Percentiles rank a stretch among this genome's conserved stretches.
phyloP scores from a whole-genome alignment of 495 filamentous ascomycete genomes.

The Amorphotheca resinae region DNA sequence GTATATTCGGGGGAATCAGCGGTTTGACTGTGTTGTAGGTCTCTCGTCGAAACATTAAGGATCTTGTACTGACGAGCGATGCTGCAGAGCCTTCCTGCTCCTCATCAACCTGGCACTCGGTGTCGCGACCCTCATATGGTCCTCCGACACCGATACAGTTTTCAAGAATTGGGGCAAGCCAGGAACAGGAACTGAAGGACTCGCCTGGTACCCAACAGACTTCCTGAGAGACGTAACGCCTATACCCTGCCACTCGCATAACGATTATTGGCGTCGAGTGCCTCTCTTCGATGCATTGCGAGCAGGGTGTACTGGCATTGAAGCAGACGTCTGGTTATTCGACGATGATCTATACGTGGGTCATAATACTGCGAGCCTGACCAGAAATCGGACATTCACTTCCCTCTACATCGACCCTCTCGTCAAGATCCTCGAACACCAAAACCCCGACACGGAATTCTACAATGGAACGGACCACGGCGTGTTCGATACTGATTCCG shows the following conservation, averaged over 20 bases:
- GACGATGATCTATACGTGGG: slow-evolving; percentile 54
- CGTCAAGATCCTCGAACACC: slow-evolving; percentile 38
- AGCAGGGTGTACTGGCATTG: slow-evolving; percentile 59
- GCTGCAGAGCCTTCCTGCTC: slow-evolving; percentile 22
- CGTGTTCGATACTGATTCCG: slow-evolving; percentile 46
- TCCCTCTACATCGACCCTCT: slow-evolving; percentile 55
- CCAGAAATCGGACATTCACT: slow-evolving; percentile 43
- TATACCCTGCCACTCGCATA: slow-evolving; percentile 67
- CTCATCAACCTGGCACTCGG: slow-evolving; percentile 37
- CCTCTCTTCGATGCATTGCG: slow-evolving; percentile 54
- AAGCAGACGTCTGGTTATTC: slow-evolving; percentile 83
- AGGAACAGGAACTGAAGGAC: slow-evolving; percentile 32
- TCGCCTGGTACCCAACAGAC: slow-evolving; percentile 57
- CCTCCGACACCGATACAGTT: slow-evolving; percentile 40
- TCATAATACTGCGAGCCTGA: slow-evolving; percentile 39
- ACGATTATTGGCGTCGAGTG: slow-evolving; percentile 78
- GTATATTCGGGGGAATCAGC: slow-evolving; percentile 19
- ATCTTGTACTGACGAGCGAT: not conserved
- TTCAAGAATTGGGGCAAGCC: slow-evolving; percentile 42
- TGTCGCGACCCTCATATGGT: slow-evolving; percentile 41
- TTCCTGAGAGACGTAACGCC: slow-evolving; percentile 60
- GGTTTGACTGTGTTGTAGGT: slow-evolving; percentile 26
- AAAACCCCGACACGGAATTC: slow-evolving; percentile 37
- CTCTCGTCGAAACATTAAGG: not conserved
- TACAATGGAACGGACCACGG: slow-evolving; percentile 35